phyloP scores from a whole-genome alignment of 495 filamentous ascomycete genomes.

The Hypoxylon fuscum region DNA sequence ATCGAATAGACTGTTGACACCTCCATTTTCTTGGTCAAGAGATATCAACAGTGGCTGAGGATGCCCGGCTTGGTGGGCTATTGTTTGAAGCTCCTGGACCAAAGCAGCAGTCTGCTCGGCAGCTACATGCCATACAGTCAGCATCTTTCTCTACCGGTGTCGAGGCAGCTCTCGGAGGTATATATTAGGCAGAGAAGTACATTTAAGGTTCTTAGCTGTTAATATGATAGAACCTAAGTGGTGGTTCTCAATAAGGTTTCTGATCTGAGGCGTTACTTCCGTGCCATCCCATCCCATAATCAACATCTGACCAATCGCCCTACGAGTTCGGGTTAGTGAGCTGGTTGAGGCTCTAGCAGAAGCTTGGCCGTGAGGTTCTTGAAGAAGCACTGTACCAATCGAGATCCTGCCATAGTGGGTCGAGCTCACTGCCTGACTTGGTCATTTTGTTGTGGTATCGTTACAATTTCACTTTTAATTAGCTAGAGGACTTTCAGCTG shows the following conservation, averaged over 20 bases:
- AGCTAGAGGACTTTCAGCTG: slow-evolving; percentile 7
- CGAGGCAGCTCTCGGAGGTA: background rate
- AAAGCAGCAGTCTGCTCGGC: slow-evolving; percentile 84
- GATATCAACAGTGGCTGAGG: slow-evolving; percentile 84
- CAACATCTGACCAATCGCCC: slow-evolving; percentile 86
- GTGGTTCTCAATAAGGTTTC: slow-evolving; percentile 82
- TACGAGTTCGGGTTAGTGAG: slow-evolving; percentile 48
- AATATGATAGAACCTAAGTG: slow-evolving; percentile 85
- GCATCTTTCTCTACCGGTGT: slow-evolving; percentile 17
- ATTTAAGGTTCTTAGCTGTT: slow-evolving; percentile 91
- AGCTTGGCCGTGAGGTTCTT: slow-evolving; percentile 23
- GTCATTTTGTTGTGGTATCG: slow-evolving; percentile 47
- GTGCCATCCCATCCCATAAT: slow-evolving; percentile 97
- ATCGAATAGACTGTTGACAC: slow-evolving; percentile 92
- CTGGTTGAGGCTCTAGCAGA: slow-evolving; percentile 19
- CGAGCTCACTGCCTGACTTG: slow-evolving; percentile 61
- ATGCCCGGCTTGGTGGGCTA: slow-evolving; percentile 86
- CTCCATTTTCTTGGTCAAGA: slow-evolving; percentile 92
- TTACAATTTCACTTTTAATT: slow-evolving; percentile 35
- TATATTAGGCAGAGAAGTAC: slow-evolving; percentile 64
- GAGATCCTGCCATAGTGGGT: slow-evolving; percentile 76
- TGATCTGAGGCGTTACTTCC: slow-evolving; percentile 84
- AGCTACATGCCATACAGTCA: slow-evolving; percentile 58
- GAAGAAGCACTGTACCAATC: slow-evolving; percentile 59
- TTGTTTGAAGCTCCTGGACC: slow-evolving; percentile 85